These are phyloP conservation scores for Mortierella claussenii DNA, from an alignment of 192 early-diverging fungal genomes.

Conservation along the genomic window DNA sequence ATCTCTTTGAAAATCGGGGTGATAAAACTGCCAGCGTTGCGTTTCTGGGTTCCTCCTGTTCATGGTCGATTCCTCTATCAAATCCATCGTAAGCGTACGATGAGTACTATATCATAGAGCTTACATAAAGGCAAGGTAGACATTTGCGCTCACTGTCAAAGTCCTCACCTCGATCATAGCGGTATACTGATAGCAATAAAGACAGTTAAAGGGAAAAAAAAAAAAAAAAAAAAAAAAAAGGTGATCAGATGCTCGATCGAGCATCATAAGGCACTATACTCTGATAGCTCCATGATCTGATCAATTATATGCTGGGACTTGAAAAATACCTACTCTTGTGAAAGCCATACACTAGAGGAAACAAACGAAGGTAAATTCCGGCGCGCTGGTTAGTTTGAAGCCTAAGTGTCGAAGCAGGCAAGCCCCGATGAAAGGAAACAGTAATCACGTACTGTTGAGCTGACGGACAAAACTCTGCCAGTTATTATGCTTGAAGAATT, in stretches of 20 bases:
- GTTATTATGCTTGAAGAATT: constrained; percentile 93
- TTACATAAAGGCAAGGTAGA: background rate
- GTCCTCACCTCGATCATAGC: constrained; percentile 37
- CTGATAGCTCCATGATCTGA: background rate
- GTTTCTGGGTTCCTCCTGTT: constrained; percentile 57
- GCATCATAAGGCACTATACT: no score
- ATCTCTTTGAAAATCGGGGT: constrained; percentile 84
- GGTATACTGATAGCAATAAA: constrained; percentile 34
- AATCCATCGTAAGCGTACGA: background rate
- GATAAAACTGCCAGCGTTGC: constrained; percentile 91
- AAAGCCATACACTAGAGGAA: constrained; percentile 75
- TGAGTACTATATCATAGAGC: no score
- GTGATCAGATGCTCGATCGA: background rate
- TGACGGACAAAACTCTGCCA: constrained; percentile 92
- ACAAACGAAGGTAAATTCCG: background rate
- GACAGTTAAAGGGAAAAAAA: constrained; percentile 7
- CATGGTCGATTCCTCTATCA: constrained; percentile 59
- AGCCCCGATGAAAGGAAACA: no score
- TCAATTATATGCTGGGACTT: constrained; percentile 1
- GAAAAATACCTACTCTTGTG: constrained; percentile 69
- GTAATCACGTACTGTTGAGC: constrained; percentile 73
- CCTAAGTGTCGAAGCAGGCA: no score
- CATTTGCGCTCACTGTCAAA: background rate
- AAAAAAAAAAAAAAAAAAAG: background rate
- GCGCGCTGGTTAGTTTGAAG: no score